Percentiles rank a stretch among this genome's conserved stretches.
phyloP scores from a whole-genome alignment of 495 filamentous ascomycete species.

The Penicillium nucicola region DNA sequence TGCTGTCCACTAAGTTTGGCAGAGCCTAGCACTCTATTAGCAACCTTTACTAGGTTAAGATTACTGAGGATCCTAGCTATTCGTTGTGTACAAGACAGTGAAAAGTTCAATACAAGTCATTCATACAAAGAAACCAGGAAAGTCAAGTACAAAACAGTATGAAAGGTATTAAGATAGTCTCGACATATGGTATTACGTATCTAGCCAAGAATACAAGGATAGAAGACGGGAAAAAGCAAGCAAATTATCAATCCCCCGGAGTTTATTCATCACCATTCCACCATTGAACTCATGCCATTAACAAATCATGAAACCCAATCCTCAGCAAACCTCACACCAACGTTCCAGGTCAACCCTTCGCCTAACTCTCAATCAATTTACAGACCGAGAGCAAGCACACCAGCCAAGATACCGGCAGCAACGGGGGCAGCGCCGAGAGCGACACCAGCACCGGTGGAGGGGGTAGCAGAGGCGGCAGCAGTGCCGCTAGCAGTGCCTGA shows the following conservation, averaged over 20 bases:
- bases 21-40: no score
- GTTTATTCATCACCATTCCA: background rate
- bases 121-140: no score
- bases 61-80: no score
- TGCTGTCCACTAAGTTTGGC: no score
- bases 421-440: slow-evolving; percentile 21
- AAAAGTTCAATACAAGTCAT: no score
- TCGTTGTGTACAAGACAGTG: no score
- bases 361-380: slow-evolving; percentile 2
- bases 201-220: no score
- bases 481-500: slow-evolving; percentile 11
- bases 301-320: no score
- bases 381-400: slow-evolving; percentile 18
- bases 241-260: background rate
- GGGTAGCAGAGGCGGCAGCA: slow-evolving; percentile 12
- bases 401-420: slow-evolving; percentile 16
- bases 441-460: slow-evolving; percentile 12
- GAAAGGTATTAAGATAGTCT: no score
- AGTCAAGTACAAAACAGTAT: no score
- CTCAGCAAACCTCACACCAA: background rate
- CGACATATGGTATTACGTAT: no score
- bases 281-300: background rate
- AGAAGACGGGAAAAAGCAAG: background rate
- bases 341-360: background rate
- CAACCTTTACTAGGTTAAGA: no score